Conservation (phyloP, 2,329 filamentous ascomycete species). For the Apiospora saccharicola region DNA sequence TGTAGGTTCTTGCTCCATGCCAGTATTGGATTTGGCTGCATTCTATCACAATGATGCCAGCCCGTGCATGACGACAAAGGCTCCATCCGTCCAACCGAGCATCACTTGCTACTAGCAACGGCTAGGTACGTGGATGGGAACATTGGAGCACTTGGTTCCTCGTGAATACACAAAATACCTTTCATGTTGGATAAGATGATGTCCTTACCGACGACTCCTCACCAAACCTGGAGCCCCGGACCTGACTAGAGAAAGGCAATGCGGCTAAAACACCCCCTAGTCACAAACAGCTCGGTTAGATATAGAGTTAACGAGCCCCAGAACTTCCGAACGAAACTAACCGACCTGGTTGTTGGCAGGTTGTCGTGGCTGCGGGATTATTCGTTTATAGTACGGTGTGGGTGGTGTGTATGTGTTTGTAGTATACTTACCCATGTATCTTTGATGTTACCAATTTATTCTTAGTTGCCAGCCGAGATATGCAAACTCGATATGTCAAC, state of each 20-base stretch:
- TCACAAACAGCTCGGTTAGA: background rate
- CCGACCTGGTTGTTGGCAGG: background rate
- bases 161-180: background rate
- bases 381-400: background rate
- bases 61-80: background rate
- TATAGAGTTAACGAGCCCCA: background rate
- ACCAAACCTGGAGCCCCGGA: constrained; percentile 1
- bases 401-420: background rate
- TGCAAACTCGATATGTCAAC: background rate
- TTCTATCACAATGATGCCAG: background rate
- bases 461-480: background rate
- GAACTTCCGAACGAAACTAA: background rate
- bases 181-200: background rate
- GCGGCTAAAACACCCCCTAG: background rate
- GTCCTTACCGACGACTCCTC: background rate
- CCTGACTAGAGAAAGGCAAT: background rate
- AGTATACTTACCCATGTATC: background rate
- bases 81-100: background rate
- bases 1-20: background rate
- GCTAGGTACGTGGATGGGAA: background rate
- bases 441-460: background rate
- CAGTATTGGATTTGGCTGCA: background rate
- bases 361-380: background rate
- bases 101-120: background rate
- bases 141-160: background rate